Evolutionary conservation across 345 rosid genomes (phyloP).

Genomic region (Triadica sebifera): DNA sequence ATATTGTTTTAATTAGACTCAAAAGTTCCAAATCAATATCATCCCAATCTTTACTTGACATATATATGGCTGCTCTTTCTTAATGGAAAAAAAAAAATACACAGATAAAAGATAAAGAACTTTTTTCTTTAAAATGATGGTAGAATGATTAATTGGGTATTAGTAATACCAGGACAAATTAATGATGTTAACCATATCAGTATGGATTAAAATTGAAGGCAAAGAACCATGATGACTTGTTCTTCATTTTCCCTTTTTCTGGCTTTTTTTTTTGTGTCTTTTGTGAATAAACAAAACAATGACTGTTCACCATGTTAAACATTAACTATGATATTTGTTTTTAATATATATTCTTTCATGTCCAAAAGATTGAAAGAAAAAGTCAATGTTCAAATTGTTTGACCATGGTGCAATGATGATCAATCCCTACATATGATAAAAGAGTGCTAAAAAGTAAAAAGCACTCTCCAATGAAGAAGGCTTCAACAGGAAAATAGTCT

Average conservation of each 20-base stretch:
- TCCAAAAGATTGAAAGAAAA: not conserved
- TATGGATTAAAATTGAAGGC: slow-evolving; percentile 2
- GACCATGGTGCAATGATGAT: slow-evolving; percentile 15
- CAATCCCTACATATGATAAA: not conserved
- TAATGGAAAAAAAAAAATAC: too few species aligned
- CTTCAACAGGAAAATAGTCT: not conserved
- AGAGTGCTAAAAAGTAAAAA: too few species aligned
- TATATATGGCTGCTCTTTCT: too few species aligned
- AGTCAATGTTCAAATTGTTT: not conserved
- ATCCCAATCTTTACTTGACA: too few species aligned
- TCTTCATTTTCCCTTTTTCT: too few species aligned
- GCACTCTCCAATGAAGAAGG: not conserved
- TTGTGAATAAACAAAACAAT: not conserved
- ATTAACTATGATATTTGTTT: too few species aligned
- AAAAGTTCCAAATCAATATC: too few species aligned
- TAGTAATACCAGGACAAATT: not conserved
- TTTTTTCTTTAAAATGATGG: too few species aligned
- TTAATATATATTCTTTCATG: too few species aligned
- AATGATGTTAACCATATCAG: not conserved
- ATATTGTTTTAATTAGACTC: too few species aligned
- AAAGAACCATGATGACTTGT: not conserved
- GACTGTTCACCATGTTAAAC: not conserved
- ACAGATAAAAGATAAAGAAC: too few species aligned
- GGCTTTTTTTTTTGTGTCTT: not conserved
- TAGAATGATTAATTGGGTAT: slow-evolving; percentile 3